These are phyloP conservation scores for Mimosa pudica DNA, from an alignment of 306 rosid species.

Conservation along the genomic window DNA sequence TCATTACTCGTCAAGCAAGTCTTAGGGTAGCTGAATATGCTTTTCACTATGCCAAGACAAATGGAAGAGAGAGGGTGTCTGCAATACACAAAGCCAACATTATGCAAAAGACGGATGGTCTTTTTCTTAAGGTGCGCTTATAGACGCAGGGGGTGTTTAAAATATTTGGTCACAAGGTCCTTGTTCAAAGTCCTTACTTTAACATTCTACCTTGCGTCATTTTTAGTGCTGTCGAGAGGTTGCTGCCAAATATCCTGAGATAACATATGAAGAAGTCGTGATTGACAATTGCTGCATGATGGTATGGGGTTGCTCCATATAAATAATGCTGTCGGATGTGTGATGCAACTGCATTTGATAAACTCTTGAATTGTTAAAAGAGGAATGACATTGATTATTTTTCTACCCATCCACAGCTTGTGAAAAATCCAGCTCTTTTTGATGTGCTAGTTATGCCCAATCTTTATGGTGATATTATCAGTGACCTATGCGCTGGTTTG, in stretches of 20 bases:
- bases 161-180: background rate
- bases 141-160: background rate
- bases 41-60: constrained; percentile 90
- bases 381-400: constrained; percentile 26
- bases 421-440: constrained; percentile 92
- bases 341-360: constrained; percentile 31
- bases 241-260: constrained; percentile 96
- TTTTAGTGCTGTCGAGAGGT: constrained; percentile 97
- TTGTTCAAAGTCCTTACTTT: constrained; percentile 6
- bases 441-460: constrained; percentile 99
- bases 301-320: constrained; percentile 50
- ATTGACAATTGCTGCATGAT: constrained; percentile 99
- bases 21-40: constrained; percentile 99
- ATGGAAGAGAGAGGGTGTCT: constrained; percentile 95
- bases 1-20: constrained; percentile 98
- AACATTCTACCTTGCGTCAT: constrained; percentile 23
- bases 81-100: constrained; percentile 99
- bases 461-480: constrained; percentile 96
- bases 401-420: constrained; percentile 63
- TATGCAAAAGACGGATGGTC: constrained; percentile 99
- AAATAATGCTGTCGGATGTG: constrained; percentile 31
- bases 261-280: constrained; percentile 91
- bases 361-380: constrained; percentile 16
- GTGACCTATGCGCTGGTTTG: constrained; percentile 99
- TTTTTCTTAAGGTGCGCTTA: constrained; percentile 62